These are phyloP conservation scores for Sparassis latifolia DNA, from an alignment of 1,284 basidiomycete species.

Conservation along the genomic window DNA sequence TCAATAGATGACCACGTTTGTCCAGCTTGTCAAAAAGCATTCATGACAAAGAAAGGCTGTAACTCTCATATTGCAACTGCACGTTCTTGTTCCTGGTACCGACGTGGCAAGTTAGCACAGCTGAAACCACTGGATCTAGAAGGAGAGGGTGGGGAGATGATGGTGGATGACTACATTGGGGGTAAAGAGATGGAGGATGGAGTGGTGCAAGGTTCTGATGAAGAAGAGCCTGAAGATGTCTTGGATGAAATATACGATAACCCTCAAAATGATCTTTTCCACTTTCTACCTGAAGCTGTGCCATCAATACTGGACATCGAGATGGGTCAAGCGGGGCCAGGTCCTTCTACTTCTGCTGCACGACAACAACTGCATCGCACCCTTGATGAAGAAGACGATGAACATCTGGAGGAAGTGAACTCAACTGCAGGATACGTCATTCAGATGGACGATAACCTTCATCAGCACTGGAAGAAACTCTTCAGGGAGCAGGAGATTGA, in stretches of 20 bases:
- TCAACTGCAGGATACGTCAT: background rate
- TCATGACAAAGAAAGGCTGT: background rate
- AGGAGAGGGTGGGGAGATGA: background rate
- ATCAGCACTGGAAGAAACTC: background rate
- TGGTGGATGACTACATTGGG: too few relatives aligned
- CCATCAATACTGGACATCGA: too few relatives aligned
- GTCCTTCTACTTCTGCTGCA: background rate
- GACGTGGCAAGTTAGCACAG: background rate
- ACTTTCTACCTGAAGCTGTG: background rate
- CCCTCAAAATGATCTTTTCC: background rate
- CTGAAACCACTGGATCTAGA: background rate
- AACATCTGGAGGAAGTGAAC: background rate
- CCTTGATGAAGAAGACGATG: background rate
- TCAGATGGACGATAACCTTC: background rate
- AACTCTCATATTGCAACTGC: background rate
- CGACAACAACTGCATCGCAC: background rate
- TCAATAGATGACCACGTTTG: background rate
- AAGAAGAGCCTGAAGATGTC: background rate
- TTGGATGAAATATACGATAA: background rate
- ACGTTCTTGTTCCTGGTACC: background rate
- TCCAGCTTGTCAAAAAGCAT: background rate
- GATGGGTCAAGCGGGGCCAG: background rate
- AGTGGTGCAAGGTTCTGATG: background rate
- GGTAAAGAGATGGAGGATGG: background rate
- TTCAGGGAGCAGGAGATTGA: background rate